Evolutionary conservation across 2,329 filamentous ascomycete genomes (phyloP), one percentile per base, ranked within the genome.

Genomic region (Eurotiales sp.): DNA sequence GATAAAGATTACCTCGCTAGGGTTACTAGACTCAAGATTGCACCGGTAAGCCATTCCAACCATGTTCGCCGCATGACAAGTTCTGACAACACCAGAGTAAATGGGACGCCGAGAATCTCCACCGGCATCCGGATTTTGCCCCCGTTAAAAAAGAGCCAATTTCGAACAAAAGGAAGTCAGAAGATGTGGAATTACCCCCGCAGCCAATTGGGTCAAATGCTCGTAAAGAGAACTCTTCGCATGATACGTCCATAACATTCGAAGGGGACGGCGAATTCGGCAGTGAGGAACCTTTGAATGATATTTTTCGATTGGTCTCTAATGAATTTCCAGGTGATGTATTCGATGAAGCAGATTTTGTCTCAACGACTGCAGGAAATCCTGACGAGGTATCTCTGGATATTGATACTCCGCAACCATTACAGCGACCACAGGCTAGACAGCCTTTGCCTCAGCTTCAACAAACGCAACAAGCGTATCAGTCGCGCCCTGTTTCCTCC

Each of bases 1-100:
- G 93, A 99, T 73, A 95, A 96, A 70, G 85, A 92, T 55, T 99
- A 96, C 66, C 77, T 99, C 51, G 80, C 84, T 47, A 91, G 90
- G 67, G 88, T 97, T n/a, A 87, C 85, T 46, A 95, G 90, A 72
- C 78, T 99, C 63, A 97, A 95, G 76, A 82, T 85, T 14, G 78
- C 81, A 51, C 87, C 89, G 4, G 73, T 75, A 66, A 56, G 70
- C 57, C 27, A 23, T 30, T 25, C 29, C n/a, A 10, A 42, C n/a
- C n/a, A 14, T 42, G 21, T 8, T 21, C 10, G 25, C 15, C 21
- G 11, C 6, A 14, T 2, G 12, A 15, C 21, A 8, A 12, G 34
- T 25, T 40, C 43, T n/a, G 15, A 41, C 51, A 45, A 39, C 19
- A 39, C 25, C 49, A 75, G 57, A 80, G 83, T 25, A 90, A 81